Conservation (phyloP, 2,329 filamentous ascomycete species). For the Monosporascus sp. region DNA sequence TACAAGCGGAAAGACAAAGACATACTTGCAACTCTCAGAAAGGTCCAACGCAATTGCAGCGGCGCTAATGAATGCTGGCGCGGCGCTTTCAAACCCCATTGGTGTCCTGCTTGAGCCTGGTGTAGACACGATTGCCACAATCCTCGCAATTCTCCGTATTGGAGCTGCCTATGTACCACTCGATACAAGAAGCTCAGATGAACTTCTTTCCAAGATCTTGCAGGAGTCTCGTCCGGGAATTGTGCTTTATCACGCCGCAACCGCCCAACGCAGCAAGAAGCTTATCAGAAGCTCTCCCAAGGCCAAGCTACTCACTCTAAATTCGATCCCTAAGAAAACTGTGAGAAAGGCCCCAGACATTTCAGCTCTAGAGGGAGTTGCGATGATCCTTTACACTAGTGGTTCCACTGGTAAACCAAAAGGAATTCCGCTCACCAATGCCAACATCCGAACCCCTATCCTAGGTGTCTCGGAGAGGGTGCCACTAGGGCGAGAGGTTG, state of each 20-base stretch:
- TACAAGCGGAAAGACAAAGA: slow-evolving; percentile 6
- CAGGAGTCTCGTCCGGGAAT: too few relatives aligned
- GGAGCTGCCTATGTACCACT: too few relatives aligned
- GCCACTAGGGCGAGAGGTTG: slow-evolving; percentile 8
- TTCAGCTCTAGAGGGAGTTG: slow-evolving; percentile 4
- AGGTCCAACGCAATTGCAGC: slow-evolving; percentile 27
- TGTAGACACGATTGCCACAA: too few relatives aligned
- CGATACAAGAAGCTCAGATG: too few relatives aligned
- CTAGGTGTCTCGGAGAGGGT: neutral
- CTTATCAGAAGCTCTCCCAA: too few relatives aligned
- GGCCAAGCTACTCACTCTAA: too few relatives aligned
- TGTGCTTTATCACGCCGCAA: too few relatives aligned
- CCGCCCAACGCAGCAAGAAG: too few relatives aligned
- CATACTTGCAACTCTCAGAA: slow-evolving; percentile 28
- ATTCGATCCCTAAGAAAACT: too few relatives aligned
- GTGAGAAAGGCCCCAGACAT: neutral
- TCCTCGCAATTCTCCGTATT: too few relatives aligned
- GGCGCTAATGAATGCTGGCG: slow-evolving; percentile 15
- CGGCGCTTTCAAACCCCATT: neutral
- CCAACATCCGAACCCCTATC: neutral
- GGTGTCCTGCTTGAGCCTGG: slow-evolving; percentile 1
- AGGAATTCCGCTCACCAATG: slow-evolving; percentile 21
- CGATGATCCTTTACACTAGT: slow-evolving; percentile 17
- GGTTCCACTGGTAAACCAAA: slow-evolving; percentile 24
- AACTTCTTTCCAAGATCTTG: too few relatives aligned